Evolutionary conservation across 192 early-diverging fungal genomes (phyloP), one percentile per base, ranked within the genome.

Genomic region (Bifiguratus adelaidae): DNA sequence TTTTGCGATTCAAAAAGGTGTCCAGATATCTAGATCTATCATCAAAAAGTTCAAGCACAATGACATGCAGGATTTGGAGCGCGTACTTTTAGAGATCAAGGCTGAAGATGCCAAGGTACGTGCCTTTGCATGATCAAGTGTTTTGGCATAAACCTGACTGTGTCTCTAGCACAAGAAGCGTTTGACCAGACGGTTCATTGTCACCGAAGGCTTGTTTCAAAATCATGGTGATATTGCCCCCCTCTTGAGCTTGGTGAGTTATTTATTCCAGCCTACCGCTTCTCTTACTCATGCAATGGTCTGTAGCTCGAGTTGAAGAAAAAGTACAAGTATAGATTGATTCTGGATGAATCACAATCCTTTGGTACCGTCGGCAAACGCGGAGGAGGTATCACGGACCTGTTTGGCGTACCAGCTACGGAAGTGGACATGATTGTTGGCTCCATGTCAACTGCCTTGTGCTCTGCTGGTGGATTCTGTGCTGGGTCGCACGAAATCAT

Each of bases 21-120:
- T 89, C 11, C 76, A 80, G 50, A 85, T 95, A 33, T 91, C 92
- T n/a, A 73, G 95, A 30, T 89, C 86, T 45, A 84, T 72, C 56
- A 77, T 98, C 41, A 80, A 81, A 51, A 93, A 74, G 69, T 98
- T 79, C 60, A 93, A 93, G 54, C 95, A 98, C 71, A 95, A 98
- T 60, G 91, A 98, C 55, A 86, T 98, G 87, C 71, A 80, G 7
- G 92, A 98, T 54, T 64, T 98, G 15, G 91, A 98, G 60, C 80
- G 79, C 33, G 73, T 95, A 18, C 66, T 98, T 40, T 47, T 75
- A 41, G 77, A 86, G 30, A 77, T 97, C 41, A 63, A 84, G 42
- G 53, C 45, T 36, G 88, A 95, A 48, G 67, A 77, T 36, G 47
- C 51, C 15, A 53, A 58, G 42, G 81, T 81, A 50, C 30, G 47